Conservation (phyloP, 805 yeast genomes). For the Yarrowia deformans region DNA sequence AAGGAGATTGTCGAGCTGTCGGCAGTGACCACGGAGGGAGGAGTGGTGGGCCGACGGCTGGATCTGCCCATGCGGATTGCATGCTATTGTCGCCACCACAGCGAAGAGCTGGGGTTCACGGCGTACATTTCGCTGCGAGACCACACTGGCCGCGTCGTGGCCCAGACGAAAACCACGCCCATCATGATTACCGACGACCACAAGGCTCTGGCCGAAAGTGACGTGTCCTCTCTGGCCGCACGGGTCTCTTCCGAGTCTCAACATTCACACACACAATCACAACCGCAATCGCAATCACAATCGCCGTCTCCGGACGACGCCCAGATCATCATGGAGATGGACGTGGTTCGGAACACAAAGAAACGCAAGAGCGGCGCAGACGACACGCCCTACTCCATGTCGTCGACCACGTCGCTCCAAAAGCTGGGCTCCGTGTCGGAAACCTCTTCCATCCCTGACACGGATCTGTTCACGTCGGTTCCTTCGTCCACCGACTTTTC, state of each 20-base stretch:
- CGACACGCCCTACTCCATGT: slow-evolving; percentile 18
- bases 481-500: slow-evolving; percentile 32
- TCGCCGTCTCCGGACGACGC: not conserved
- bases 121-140: slow-evolving; percentile 63
- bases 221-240: slow-evolving; percentile 13
- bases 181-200: slow-evolving; percentile 96
- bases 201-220: slow-evolving; percentile 54
- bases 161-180: slow-evolving; percentile 71
- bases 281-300: not conserved
- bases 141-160: slow-evolving; percentile 66
- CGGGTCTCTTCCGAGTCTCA: slow-evolving; percentile 27
- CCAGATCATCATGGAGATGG: not conserved
- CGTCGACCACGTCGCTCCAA: slow-evolving; percentile 35
- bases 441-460: not conserved
- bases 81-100: slow-evolving; percentile 96
- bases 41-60: slow-evolving; percentile 50
- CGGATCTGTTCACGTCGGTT: slow-evolving; percentile 25
- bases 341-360: slow-evolving; percentile 12
- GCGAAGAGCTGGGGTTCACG: slow-evolving; percentile 82
- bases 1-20: slow-evolving; percentile 78
- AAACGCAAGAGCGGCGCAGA: slow-evolving; percentile 21
- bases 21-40: slow-evolving; percentile 15
- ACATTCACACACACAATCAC: slow-evolving; percentile 1
- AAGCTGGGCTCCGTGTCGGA: slow-evolving; percentile 37
- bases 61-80: slow-evolving; percentile 78